A percentile compares a stretch with the other conserved stretches of the same genome.
These are phyloP conservation scores for Russula griseocarnosa DNA, from an alignment of 768 basidiomycete species.

Conservation along the genomic window DNA sequence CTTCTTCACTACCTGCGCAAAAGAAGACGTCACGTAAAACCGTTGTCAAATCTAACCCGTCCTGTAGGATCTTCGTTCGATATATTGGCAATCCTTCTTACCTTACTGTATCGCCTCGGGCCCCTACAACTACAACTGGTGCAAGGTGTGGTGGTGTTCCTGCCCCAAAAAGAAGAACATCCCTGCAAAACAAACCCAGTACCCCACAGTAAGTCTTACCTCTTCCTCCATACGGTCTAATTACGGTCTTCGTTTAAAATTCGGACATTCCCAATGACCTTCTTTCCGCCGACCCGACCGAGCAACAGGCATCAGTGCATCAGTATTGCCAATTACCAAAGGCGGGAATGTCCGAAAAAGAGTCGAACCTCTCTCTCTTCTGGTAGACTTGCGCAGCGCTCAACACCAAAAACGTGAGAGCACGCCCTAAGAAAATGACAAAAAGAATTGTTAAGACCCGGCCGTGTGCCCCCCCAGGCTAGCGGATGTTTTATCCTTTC, in stretches of 20 bases:
- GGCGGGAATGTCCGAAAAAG: not conserved
- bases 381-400: not conserved
- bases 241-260: not conserved
- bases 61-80: conserved; percentile 11
- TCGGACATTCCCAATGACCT: not conserved
- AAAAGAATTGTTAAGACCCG: not conserved
- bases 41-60: not conserved
- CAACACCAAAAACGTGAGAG: not conserved
- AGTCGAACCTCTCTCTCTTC: not conserved
- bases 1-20: not conserved
- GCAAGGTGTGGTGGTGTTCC: not conserved
- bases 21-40: not conserved
- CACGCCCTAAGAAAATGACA: not conserved
- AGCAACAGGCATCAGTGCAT: not conserved
- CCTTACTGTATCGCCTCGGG: not conserved
- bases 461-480: not conserved
- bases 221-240: not conserved
- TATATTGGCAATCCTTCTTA: conserved; percentile 8
- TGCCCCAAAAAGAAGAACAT: not conserved
- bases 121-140: not conserved
- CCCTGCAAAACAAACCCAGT: not conserved
- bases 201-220: not conserved
- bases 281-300: not conserved
- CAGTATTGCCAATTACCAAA: conserved; percentile 1
- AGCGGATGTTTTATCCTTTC: not conserved